Conservation (phyloP, 2,329 filamentous ascomycete species). For the Magnaporthiopsis incrustans region DNA sequence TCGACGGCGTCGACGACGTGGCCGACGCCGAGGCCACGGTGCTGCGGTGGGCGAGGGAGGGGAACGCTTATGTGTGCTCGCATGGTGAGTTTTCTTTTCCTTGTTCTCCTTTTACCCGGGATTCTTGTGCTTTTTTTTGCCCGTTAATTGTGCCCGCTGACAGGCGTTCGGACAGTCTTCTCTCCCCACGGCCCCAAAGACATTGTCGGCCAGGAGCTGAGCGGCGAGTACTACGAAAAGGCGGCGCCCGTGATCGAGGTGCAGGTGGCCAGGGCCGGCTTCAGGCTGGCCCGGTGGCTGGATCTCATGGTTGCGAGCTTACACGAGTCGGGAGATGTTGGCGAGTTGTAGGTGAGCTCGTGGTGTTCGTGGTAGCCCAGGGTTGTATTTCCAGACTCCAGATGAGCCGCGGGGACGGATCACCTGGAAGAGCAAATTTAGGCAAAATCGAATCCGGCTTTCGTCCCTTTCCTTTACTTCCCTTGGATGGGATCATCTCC, state of each 20-base stretch:
- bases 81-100: constrained; percentile 37
- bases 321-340: constrained; percentile 19
- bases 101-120: constrained; percentile 1
- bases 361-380: no score
- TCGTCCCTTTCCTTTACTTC: not conserved
- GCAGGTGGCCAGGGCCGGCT: constrained; percentile 61
- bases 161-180: constrained; percentile 30
- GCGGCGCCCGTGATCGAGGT: constrained; percentile 57
- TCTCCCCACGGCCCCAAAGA: constrained; percentile 52
- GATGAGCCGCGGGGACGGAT: constrained; percentile 1
- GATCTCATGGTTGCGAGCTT: constrained; percentile 46
- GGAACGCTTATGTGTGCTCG: constrained; percentile 54
- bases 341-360: constrained; percentile 17
- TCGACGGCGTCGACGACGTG: constrained; percentile 44
- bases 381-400: no score
- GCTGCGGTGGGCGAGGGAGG: constrained; percentile 55
- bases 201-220: constrained; percentile 52
- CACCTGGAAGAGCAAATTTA: not conserved
- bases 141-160: constrained; percentile 14
- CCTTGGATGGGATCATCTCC: not conserved
- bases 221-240: constrained; percentile 53
- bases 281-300: constrained; percentile 59
- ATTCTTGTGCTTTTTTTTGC: not conserved
- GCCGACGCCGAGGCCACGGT: constrained; percentile 46
- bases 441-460: not conserved